phyloP scores from a whole-genome alignment of 2,329 filamentous ascomycete genomes.

The Xylaria sp. region DNA sequence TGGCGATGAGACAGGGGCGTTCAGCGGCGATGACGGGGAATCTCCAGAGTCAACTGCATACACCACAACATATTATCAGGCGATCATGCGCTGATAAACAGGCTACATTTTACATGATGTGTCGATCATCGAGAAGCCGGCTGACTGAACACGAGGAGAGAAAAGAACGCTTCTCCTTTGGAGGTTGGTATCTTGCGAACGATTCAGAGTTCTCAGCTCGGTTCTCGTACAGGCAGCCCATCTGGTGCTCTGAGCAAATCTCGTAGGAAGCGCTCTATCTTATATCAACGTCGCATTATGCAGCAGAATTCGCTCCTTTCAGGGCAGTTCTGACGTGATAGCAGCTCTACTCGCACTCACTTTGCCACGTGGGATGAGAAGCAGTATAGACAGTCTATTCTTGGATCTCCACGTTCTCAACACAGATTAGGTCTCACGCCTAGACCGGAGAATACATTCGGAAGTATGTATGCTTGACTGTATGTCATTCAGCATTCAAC shows the following conservation, averaged over 20 bases:
- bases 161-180: neutral
- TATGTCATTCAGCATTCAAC: neutral
- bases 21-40: neutral
- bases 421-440: neutral
- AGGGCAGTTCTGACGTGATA: too few relatives aligned
- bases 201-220: too few relatives aligned
- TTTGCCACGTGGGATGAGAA: neutral
- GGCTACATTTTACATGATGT: neutral
- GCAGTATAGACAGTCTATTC: neutral
- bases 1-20: neutral
- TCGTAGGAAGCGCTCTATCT: too few relatives aligned
- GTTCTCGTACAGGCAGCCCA: too few relatives aligned
- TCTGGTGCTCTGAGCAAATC: too few relatives aligned
- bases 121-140: neutral
- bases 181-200: neutral
- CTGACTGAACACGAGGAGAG: neutral
- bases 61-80: neutral
- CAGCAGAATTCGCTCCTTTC: too few relatives aligned
- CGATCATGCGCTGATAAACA: neutral
- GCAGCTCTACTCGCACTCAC: neutral
- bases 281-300: too few relatives aligned
- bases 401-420: neutral
- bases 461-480: neutral
- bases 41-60: neutral
- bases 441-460: neutral